phyloP scores from a whole-genome alignment of 805 yeast genomes.

The Kuraishia ogatae region DNA sequence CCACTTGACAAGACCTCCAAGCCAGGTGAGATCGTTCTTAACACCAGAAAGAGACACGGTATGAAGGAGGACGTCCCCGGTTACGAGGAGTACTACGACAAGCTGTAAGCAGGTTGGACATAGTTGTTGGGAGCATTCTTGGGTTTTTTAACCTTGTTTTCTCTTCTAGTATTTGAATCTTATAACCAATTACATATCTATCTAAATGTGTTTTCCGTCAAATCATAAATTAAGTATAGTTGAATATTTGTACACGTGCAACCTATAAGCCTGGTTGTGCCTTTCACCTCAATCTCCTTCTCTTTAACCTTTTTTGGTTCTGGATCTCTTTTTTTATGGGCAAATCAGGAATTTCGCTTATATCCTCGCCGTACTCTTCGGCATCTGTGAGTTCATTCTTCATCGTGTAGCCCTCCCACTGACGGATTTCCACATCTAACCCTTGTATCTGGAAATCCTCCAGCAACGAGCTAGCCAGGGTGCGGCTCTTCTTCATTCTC shows the following conservation, averaged over 20 bases:
- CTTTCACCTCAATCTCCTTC: not conserved
- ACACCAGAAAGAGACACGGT: constrained; percentile 90
- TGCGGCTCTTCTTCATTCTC: not conserved
- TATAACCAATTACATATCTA: not conserved
- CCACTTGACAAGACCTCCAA: constrained; percentile 77
- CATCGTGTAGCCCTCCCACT: constrained; percentile 5
- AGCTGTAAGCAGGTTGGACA: constrained; percentile 42
- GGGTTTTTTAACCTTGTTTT: not conserved
- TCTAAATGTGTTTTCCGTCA: not conserved
- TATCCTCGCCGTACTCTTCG: constrained; percentile 3
- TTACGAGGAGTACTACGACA: constrained; percentile 98
- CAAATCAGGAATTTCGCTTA: not conserved
- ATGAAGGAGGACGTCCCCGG: constrained; percentile 96
- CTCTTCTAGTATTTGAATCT: not conserved
- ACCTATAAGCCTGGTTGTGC: no score
- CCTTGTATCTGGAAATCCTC: constrained; percentile 5
- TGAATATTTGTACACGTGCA: no score
- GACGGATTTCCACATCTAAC: constrained; percentile 2
- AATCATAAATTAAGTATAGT: not conserved
- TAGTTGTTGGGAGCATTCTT: not conserved
- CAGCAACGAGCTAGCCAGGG: not conserved
- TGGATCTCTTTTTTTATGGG: not conserved
- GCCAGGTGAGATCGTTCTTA: constrained; percentile 52
- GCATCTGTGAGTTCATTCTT: constrained; percentile 6
- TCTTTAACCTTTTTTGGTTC: not conserved